Evolutionary conservation across 108 stramenopile genomes (phyloP).

Genomic region (Schizochytrium sp.): DNA sequence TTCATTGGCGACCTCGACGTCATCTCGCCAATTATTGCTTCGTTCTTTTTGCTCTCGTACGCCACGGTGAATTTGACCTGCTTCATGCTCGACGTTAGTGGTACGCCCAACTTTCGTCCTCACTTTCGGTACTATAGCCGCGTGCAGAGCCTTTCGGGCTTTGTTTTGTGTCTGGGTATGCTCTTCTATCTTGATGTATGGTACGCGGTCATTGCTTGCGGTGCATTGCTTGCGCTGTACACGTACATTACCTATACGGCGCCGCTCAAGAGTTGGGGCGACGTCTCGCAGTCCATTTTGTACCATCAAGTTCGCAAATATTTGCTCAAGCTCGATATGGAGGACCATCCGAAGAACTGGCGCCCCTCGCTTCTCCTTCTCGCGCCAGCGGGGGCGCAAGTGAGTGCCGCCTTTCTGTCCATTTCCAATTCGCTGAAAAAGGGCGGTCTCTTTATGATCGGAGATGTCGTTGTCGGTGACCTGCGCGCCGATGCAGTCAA

Average conservation of each 20-base stretch:
- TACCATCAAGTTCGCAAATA: slow-evolving; percentile 30
- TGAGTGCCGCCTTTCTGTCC: neutral
- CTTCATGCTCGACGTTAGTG: slow-evolving; percentile 16
- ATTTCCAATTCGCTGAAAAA: slow-evolving; percentile 20
- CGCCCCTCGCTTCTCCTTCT: slow-evolving; percentile 8
- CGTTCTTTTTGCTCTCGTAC: slow-evolving; percentile 29
- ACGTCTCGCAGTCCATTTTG: slow-evolving; percentile 25
- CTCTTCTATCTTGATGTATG: neutral
- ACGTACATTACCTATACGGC: neutral
- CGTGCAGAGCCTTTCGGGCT: neutral
- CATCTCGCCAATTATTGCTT: slow-evolving; percentile 24
- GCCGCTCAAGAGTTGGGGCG: slow-evolving; percentile 18
- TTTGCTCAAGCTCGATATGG: slow-evolving; percentile 14
- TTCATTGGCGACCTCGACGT: slow-evolving; percentile 24
- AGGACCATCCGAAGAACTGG: slow-evolving; percentile 26
- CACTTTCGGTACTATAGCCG: slow-evolving; percentile 24
- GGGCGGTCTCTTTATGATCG: slow-evolving; percentile 24
- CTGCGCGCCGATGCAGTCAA: neutral
- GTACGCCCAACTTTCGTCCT: slow-evolving; percentile 30
- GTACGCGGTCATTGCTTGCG: neutral
- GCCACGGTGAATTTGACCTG: slow-evolving; percentile 17
- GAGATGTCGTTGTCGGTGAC: slow-evolving; percentile 10
- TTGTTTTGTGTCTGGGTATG: neutral
- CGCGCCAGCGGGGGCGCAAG: neutral
- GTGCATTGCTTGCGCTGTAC: slow-evolving; percentile 17